Percentiles rank a stretch among this genome's conserved stretches.
These are phyloP conservation scores for Populus nigra DNA, from an alignment of 345 rosid species.

Conservation along the genomic window DNA sequence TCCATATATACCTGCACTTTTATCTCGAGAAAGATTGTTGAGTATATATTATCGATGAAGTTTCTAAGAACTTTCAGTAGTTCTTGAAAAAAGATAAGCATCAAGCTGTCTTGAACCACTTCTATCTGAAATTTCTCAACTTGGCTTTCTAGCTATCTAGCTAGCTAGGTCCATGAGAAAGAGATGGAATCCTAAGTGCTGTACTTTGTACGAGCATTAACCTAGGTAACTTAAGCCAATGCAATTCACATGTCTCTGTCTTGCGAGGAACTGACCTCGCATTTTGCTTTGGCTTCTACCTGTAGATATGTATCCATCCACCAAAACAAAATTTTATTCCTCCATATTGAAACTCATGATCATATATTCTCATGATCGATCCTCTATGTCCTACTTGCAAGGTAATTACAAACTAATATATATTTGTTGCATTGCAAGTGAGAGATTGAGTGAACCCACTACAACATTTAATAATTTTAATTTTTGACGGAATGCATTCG, in stretches of 20 bases:
- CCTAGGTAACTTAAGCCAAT: no score
- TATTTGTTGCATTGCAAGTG: neutral
- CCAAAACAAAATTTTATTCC: neutral
- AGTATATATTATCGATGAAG: no score
- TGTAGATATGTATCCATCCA: neutral
- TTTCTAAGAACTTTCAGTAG: no score
- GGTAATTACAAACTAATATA: neutral
- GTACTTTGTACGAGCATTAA: neutral
- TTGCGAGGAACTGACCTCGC: constrained; percentile 4
- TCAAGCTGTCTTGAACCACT: no score
- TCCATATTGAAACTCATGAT: neutral
- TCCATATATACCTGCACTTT: neutral
- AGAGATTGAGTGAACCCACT: neutral
- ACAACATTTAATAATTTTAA: no score
- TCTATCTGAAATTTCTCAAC: neutral
- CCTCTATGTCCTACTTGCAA: neutral
- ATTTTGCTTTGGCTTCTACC: neutral
- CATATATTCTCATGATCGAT: neutral
- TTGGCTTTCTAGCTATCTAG: neutral
- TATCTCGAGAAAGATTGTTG: neutral
- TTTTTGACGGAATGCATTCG: no score
- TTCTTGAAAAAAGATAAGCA: no score
- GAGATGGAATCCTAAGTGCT: neutral
- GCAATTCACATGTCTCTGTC: neutral
- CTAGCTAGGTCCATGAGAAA: neutral